phyloP scores from a whole-genome alignment of 73 alveolate genomes.

The Paramecium bursaria region DNA sequence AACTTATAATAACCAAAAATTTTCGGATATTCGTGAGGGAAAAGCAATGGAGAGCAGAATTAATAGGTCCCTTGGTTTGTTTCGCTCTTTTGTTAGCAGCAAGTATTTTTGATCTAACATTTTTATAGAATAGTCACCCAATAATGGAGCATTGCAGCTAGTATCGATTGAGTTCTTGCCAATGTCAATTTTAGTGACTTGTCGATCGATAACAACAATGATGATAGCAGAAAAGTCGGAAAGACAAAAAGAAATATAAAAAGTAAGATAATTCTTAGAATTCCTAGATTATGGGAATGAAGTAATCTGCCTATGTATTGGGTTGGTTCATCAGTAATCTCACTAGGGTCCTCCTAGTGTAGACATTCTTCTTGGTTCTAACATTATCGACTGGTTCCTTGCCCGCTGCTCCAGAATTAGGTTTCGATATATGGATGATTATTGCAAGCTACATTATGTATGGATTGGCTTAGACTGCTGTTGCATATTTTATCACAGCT shows the following conservation, averaged over 20 bases:
- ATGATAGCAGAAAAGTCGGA: conserved; percentile 18
- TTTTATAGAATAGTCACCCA: no score
- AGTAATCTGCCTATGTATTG: neutral
- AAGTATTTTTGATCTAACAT: neutral
- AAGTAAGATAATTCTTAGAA: no score
- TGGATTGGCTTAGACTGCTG: conserved; percentile 3
- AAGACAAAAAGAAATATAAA: conserved; percentile 48
- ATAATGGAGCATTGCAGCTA: neutral
- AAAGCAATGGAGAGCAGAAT: neutral
- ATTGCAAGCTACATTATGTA: neutral
- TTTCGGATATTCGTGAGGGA: neutral
- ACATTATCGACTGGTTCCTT: no score
- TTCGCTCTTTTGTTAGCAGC: neutral
- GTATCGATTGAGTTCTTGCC: neutral
- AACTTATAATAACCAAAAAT: no score
- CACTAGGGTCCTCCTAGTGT: no score
- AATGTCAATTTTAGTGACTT: neutral
- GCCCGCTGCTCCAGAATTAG: neutral
- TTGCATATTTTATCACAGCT: conserved; percentile 1
- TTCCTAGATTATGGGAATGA: conserved; percentile 47
- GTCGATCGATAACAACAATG: neutral
- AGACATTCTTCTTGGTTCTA: no score
- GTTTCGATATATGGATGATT: neutral
- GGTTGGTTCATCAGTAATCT: conserved; percentile 11
- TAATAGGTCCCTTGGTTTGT: neutral